phyloP scores from a whole-genome alignment of 2,329 filamentous ascomycete species.

The Penicillium rolfsii region DNA sequence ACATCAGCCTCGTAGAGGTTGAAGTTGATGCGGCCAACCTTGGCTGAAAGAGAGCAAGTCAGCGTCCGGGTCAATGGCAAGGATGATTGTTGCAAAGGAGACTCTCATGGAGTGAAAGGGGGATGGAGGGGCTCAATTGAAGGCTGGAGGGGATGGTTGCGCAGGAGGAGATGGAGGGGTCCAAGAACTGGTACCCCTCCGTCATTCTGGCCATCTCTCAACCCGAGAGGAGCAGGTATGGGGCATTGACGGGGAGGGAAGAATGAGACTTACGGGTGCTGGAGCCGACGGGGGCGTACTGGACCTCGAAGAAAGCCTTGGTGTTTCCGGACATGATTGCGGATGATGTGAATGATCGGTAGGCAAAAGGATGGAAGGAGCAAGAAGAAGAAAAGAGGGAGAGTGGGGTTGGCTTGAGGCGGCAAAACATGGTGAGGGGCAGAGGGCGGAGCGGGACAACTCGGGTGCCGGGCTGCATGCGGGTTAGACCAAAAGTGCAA shows the following conservation, averaged over 20 bases:
- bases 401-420: conserved; percentile 51
- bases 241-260: conserved; percentile 12
- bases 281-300: conserved; percentile 54
- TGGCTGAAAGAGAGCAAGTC: conserved; percentile 54
- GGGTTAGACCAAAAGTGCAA: conserved; percentile 18
- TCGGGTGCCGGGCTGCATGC: conserved; percentile 29
- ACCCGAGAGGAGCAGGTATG: neutral
- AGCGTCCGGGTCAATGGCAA: conserved; percentile 24
- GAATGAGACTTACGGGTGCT: conserved; percentile 33
- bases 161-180: conserved; percentile 11
- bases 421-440: conserved; percentile 50
- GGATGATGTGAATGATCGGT: conserved; percentile 56
- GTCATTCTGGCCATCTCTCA: neutral
- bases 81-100: conserved; percentile 28
- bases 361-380: conserved; percentile 39
- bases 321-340: conserved; percentile 68
- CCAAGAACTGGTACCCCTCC: conserved; percentile 21
- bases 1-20: conserved; percentile 82
- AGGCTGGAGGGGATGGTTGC: conserved; percentile 4
- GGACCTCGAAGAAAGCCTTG: conserved; percentile 76
- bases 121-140: conserved; percentile 13
- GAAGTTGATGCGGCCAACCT: conserved; percentile 82
- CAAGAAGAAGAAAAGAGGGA: conserved; percentile 45
- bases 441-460: conserved; percentile 34
- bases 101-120: conserved; percentile 9